Conservation (phyloP, 345 rosid species). For the Pugionium cornutum region DNA sequence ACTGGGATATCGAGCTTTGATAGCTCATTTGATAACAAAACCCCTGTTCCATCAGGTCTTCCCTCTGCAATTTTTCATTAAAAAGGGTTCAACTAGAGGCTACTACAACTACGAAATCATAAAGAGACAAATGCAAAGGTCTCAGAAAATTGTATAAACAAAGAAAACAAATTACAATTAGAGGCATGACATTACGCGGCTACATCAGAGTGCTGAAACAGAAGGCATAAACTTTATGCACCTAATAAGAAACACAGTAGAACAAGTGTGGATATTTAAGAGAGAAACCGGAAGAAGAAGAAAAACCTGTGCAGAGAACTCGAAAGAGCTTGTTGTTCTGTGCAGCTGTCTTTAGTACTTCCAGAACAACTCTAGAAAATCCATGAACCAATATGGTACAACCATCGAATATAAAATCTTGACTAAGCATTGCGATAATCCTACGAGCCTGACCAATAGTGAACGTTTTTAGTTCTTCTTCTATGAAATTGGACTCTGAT, state of each 20-base stretch:
- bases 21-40: constrained; percentile 78
- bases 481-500: no score
- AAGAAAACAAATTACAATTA: no score
- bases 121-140: background rate
- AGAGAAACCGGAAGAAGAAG: background rate
- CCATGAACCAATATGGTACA: constrained; percentile 98
- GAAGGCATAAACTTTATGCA: no score
- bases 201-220: no score
- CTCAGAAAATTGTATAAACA: no score
- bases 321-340: constrained; percentile 80
- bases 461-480: no score
- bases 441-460: constrained; percentile 62
- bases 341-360: constrained; percentile 83
- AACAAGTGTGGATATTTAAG: no score
- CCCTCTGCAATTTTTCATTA: constrained; percentile 59
- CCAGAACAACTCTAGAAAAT: constrained; percentile 87
- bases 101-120: background rate
- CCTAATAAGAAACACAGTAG: no score
- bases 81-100: constrained; percentile 3
- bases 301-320: constrained; percentile 84
- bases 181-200: no score
- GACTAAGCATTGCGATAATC: constrained; percentile 92
- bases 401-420: constrained; percentile 91
- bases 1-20: constrained; percentile 90
- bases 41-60: constrained; percentile 89